Evolutionary conservation across 2,329 filamentous ascomycete genomes (phyloP).

Genomic region (Xylogone sp.): DNA sequence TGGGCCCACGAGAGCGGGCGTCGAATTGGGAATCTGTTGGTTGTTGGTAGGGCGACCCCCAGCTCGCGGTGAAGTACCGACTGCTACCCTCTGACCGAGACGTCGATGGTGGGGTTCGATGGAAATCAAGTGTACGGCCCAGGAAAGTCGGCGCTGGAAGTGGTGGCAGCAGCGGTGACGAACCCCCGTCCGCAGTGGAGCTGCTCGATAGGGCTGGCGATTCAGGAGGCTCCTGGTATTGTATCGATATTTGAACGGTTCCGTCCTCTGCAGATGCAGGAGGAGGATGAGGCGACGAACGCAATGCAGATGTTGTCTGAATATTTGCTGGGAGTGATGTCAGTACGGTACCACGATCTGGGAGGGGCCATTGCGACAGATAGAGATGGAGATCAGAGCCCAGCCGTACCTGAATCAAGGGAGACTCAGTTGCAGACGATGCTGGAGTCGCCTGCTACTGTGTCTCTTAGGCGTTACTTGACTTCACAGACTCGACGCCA

Average conservation of each 20-base stretch:
- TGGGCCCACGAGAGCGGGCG: constrained; percentile 28
- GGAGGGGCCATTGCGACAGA: too few relatives aligned
- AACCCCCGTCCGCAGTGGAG: constrained; percentile 57
- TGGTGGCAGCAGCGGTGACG: constrained; percentile 55
- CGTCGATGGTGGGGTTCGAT: constrained; percentile 46
- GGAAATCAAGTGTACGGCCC: constrained; percentile 49
- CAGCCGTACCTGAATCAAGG: constrained; percentile 21
- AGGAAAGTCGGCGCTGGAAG: constrained; percentile 56
- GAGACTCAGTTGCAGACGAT: constrained; percentile 64
- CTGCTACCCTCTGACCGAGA: constrained; percentile 27
- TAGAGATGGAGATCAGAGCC: too few relatives aligned
- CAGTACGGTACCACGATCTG: constrained; percentile 6
- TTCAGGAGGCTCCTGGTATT: constrained; percentile 28
- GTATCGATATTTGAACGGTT: constrained; percentile 16
- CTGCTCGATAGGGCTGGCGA: constrained; percentile 60
- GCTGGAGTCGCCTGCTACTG: constrained; percentile 54
- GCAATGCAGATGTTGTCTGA: constrained; percentile 31
- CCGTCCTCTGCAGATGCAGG: constrained; percentile 60
- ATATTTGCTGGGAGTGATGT: constrained; percentile 18
- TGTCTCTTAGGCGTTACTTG: constrained; percentile 23
- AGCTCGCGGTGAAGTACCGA: constrained; percentile 68
- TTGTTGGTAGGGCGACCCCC: constrained; percentile 85
- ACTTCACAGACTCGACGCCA: not conserved
- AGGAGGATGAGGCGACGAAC: constrained; percentile 45
- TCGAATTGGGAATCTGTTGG: constrained; percentile 48